These are phyloP conservation scores for Fusarium odoratissimum DNA, from an alignment of 2,329 filamentous ascomycete species.

Conservation along the genomic window DNA sequence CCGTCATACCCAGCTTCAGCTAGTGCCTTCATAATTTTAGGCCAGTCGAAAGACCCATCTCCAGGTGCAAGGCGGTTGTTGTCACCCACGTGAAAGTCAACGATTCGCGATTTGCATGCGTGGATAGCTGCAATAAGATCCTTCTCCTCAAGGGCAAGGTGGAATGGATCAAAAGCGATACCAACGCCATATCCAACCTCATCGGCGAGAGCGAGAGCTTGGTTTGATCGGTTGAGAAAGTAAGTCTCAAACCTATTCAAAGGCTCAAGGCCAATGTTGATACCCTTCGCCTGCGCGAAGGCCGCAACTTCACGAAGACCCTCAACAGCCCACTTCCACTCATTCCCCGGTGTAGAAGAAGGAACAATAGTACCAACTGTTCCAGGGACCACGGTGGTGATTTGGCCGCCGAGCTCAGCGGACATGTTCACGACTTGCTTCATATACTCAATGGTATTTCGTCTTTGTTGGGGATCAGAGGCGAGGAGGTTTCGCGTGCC, in stretches of 20 bases:
- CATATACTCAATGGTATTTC: constrained; percentile 28
- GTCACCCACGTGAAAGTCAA: constrained; percentile 34
- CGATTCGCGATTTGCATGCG: constrained; percentile 16
- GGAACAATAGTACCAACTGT: constrained; percentile 25
- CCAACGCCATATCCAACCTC: constrained; percentile 27
- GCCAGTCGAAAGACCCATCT: constrained; percentile 33
- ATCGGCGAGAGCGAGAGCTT: constrained; percentile 34
- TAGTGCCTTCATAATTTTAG: constrained; percentile 19
- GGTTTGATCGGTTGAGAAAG: constrained; percentile 35
- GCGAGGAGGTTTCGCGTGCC: constrained; percentile 34
- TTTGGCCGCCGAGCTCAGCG: constrained; percentile 25
- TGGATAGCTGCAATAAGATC: constrained; percentile 26
- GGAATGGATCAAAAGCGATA: constrained; percentile 34
- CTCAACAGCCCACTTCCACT: constrained; percentile 36
- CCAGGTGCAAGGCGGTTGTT: constrained; percentile 32
- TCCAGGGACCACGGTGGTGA: constrained; percentile 19
- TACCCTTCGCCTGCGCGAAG: constrained; percentile 20
- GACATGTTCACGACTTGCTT: constrained; percentile 32
- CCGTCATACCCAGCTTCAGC: constrained; percentile 23
- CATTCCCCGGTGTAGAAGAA: constrained; percentile 27
- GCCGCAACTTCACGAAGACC: constrained; percentile 21
- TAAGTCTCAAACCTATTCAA: constrained; percentile 41
- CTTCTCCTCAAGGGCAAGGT: constrained; percentile 29
- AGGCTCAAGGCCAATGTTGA: constrained; percentile 33
- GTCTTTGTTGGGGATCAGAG: constrained; percentile 19